Evolutionary conservation across 1,284 basidiomycete genomes (phyloP), one percentile per base, ranked within the genome.

Genomic region (Sporisorium scitamineum): DNA sequence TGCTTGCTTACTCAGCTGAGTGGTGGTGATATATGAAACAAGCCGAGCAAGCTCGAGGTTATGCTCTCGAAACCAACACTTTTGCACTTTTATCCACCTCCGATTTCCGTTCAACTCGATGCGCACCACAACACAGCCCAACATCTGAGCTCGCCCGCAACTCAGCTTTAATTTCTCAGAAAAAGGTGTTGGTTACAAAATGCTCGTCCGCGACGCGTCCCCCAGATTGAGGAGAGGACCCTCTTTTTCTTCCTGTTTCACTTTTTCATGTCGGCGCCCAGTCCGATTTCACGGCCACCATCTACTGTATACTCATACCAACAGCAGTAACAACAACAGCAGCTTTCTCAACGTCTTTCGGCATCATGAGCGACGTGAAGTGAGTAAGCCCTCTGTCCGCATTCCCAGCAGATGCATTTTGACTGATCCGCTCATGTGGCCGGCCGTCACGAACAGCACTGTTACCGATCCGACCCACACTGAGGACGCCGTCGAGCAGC

Each of bases 11-110:
- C n/a, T 42, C n/a, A 42, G 37, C n/a, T 18, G 14, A 42, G 41
- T 54, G 51, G 27, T 29, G 34, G 34, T 37, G 24, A 54, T 42
- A 54, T 42, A 16, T 42, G 20, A 54, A 29, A n/a, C 39, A 37
- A 37, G 22, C 27, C 18, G 29, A 37, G 14, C 50, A 52, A 37
- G 50, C 50, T 34, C 8, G 50, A 52, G 27, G 22, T 52, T 31
- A 52, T 52, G 22, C n/a, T 14, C 20, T 29, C 24, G 54, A 64
- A 47, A 57, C 22, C 61, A 64, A 57, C 61, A 63, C 48, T 45
- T 54, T 13, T 22, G 3, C 51, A 41, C 42, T 5, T 14, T 13
- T 44, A 53, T 55, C 61, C 45, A 59, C 37, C 55, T 65, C 63
- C 63, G 63, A 63, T 45, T 56, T 39, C 61, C 61, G 61, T 18